Percentiles rank a stretch among this genome's conserved stretches.
Conservation (phyloP, 176 grass and related monocot species). For the Ampelocalamus luodianensis region DNA sequence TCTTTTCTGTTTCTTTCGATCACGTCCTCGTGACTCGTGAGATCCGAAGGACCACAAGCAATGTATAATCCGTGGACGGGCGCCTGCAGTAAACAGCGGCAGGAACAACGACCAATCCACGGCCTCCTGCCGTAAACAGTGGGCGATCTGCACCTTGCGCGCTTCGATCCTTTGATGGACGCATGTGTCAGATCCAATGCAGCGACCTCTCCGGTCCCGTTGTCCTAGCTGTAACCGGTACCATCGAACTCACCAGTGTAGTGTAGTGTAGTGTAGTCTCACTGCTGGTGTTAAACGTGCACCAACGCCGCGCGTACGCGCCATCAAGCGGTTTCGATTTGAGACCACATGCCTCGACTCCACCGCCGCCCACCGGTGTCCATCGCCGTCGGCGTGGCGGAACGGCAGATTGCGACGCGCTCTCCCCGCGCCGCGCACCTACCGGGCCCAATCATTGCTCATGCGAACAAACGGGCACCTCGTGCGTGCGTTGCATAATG, state of each 20-base stretch:
- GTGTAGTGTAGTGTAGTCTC: no score
- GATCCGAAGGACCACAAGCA: not conserved
- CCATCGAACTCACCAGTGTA: not conserved
- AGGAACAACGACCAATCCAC: not conserved
- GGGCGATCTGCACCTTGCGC: not conserved
- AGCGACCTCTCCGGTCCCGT: not conserved
- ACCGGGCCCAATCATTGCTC: conserved; percentile 32
- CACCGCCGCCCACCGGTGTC: not conserved
- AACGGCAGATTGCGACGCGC: not conserved
- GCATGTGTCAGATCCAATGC: not conserved
- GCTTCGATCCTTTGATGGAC: not conserved
- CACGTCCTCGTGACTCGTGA: not conserved
- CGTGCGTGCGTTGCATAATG: not conserved
- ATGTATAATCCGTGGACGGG: not conserved
- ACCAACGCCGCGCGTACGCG: not conserved
- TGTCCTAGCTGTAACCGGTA: not conserved
- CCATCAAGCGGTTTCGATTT: not conserved
- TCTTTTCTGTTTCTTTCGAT: not conserved
- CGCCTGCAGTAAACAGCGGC: not conserved
- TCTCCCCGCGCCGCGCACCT: no score
- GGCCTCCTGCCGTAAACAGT: not conserved
- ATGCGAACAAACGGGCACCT: not conserved
- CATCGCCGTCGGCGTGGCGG: conserved; percentile 18
- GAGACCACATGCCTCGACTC: not conserved
- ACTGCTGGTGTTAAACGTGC: conserved; percentile 32